A percentile compares a stretch with the other conserved stretches of the same genome.
These are phyloP conservation scores for Cyamopsis tetragonoloba DNA, from an alignment of 306 rosid species.

Conservation along the genomic window DNA sequence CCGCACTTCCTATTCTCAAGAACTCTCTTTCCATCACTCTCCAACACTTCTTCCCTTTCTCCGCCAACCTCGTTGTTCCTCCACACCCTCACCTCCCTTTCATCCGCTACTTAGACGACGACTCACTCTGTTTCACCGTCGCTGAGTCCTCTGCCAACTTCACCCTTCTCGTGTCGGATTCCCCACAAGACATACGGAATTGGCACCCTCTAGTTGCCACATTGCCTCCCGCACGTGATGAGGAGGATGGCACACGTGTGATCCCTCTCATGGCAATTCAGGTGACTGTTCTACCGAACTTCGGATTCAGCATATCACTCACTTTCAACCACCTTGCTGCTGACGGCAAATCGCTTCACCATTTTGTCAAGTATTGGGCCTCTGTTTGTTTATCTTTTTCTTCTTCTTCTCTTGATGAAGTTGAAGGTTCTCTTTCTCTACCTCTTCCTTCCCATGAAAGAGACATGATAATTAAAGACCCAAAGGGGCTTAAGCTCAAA, in stretches of 20 bases:
- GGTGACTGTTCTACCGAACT: conserved; percentile 21
- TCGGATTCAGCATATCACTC: conserved; percentile 13
- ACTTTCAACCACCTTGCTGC: conserved; percentile 15
- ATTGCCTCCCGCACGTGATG: neutral
- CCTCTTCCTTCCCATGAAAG: too few species aligned
- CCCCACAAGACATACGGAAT: neutral
- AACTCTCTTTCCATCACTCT: conserved; percentile 41
- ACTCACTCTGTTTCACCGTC: conserved; percentile 22
- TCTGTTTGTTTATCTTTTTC: too few species aligned
- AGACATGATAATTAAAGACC: too few species aligned
- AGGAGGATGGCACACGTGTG: neutral
- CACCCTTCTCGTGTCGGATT: neutral
- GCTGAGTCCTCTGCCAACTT: conserved; percentile 11
- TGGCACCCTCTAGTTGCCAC: conserved; percentile 18
- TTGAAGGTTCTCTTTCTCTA: too few species aligned
- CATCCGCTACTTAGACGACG: conserved; percentile 8
- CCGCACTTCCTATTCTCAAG: conserved; percentile 35
- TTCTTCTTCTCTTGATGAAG: too few species aligned
- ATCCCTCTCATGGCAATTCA: conserved; percentile 28
- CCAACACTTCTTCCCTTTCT: conserved; percentile 39
- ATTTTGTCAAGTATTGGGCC: too few species aligned
- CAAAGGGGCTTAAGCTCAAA: too few species aligned
- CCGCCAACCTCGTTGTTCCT: conserved; percentile 23
- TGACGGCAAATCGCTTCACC: conserved; percentile 27
- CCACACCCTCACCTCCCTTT: conserved; percentile 14